These are phyloP conservation scores for Globisporangium spiculum DNA, from an alignment of 352 stramenopile species.

Conservation along the genomic window DNA sequence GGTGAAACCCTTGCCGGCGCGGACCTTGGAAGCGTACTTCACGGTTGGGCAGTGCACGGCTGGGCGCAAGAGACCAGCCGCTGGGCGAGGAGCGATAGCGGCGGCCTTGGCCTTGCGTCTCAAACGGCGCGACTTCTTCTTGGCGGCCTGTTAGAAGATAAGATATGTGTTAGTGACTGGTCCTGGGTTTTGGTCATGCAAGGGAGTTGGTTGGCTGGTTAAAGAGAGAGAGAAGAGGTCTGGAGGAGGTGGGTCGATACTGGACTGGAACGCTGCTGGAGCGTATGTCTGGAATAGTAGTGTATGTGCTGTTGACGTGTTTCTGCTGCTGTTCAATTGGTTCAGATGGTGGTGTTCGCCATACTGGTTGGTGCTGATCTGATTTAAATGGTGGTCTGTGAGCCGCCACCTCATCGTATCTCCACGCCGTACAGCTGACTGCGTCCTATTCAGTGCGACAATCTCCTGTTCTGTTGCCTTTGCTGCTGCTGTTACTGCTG, in stretches of 20 bases:
- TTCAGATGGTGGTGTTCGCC: neutral
- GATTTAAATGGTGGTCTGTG: neutral
- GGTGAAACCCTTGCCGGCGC: slow-evolving; percentile 98
- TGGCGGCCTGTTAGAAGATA: slow-evolving; percentile 91
- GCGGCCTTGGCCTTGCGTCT: slow-evolving; percentile 97
- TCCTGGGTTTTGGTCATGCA: neutral
- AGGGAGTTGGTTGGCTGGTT: neutral
- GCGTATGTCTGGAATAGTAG: neutral
- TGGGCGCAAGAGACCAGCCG: slow-evolving; percentile 94
- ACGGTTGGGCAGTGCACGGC: slow-evolving; percentile 98
- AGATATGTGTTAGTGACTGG: slow-evolving; percentile 13
- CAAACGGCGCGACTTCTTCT: slow-evolving; percentile 96
- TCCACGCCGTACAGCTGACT: neutral
- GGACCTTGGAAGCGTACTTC: slow-evolving; percentile 98
- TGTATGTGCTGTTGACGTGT: neutral
- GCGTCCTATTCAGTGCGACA: neutral
- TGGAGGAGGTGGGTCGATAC: neutral
- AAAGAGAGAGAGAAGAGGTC: neutral
- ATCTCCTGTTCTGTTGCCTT: neutral
- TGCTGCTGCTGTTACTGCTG: neutral
- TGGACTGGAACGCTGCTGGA: neutral
- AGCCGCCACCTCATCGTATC: neutral
- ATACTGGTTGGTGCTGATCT: neutral
- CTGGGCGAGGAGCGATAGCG: slow-evolving; percentile 95
- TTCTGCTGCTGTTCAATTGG: neutral